Base-by-base conservation (phyloP, 345 rosid species). In the Camelina neglecta region DNA sequence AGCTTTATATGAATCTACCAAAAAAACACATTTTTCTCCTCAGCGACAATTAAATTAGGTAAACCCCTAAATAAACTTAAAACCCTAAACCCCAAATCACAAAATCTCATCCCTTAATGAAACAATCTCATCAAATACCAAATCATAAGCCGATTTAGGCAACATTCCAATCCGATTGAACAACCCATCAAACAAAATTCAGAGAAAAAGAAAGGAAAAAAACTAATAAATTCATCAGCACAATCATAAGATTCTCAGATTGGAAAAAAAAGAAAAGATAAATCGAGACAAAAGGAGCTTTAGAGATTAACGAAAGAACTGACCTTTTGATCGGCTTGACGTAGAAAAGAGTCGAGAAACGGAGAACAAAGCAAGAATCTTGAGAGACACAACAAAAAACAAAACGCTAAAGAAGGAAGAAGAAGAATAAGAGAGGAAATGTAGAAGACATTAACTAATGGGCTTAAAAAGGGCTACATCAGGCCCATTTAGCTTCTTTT, bases 51-150 rank as follows among this genome's bases (percentile, higher is more conserved):
- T 20, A 35, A 74, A 66, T 35, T 26, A 33, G 55, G 23, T 2
- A 53, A 63, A 73, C 55, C 45, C 75, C 50, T 36, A 60, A 50
- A 38, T 18, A 12, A 47, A 45, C 66, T 8, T 58, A 57, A 65
- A 75, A 60, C 63, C 69, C 69, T 42, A 20, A 60, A 23, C 69
- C 48, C 29, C 60, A 60, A 75, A 68, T 68, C 10, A 66, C 12
- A 7, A 36, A 74, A 35, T 57, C 7, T 56, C 26, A 54, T 18
- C 7, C 60, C 26, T 11, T 45, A 18, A 8, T 42, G 13, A 16
- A 45, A 44, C 16, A 16, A 60, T 71, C 2, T 7, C 5, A 54
- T 29, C 10, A 29, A 65, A 35, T 2, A 33, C 18, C 6, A 58
- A n/a, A 11, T 65, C 16, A 57, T 16, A 20, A 48, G 4, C 21